Base-by-base conservation (phyloP, 176 grass and related monocot species). In the Musa acuminata region DNA sequence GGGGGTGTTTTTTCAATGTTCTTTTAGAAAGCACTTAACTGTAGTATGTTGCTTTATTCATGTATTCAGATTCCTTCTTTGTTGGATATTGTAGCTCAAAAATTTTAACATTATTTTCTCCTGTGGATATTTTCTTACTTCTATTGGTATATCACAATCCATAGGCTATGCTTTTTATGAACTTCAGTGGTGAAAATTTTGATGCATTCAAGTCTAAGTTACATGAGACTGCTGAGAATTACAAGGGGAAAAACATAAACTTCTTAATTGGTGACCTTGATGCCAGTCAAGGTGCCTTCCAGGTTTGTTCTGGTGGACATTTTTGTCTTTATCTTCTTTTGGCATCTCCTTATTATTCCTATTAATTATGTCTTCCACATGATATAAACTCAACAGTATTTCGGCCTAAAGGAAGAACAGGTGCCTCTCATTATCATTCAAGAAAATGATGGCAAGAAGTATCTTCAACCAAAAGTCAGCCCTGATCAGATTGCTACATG, bases 81-180 rank as follows among this genome's bases (percentile, higher is more conserved):
- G 35, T 43, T 43, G 35, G 35, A 43, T 43, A 43, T 43, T 43
- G 35, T 43, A 43, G 0, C 0, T 43, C 35, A 43, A 43, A 43
- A 43, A 5, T 43, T 43, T 6, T 43, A 43, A 6, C 4, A 43
- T 43, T 43, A 5, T 43, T 43, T 43, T 43, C 35, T 43, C 35
- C 4, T 43, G 5, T 6, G 4, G 35, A 6, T 43, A 6, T 43
- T 5, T 0, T 43, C 35, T 43, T 43, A 43, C 35, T 53, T 51
- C 1, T 71, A 14, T 2, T 83, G 73, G 23, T 22, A 12, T 71
- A 52, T 51, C 54, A 62, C 52, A 14, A 80, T 84, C 57, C 27
- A n/a, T n/a, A 99, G 95, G 90, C 95, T 69, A 85, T 99, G 95
- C 86, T 94, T 82, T 99, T 99, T 76, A 62, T 92, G 49, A 87